phyloP scores from a whole-genome alignment of 2,329 filamentous ascomycete species.

The Claviceps pusilla region DNA sequence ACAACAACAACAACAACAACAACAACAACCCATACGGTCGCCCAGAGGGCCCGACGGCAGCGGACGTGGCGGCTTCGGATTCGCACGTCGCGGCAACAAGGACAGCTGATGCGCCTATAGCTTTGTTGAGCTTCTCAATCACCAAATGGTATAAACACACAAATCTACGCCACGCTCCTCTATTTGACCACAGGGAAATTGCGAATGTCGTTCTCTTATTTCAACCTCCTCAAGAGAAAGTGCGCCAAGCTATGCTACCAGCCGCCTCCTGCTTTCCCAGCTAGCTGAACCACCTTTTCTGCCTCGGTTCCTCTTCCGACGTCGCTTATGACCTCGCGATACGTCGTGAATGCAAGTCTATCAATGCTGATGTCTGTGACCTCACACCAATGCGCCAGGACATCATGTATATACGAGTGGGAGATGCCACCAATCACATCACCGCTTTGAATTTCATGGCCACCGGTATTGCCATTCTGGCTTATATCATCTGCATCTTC shows the following conservation, averaged over 20 bases:
- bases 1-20: conserved; percentile 42
- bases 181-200: neutral
- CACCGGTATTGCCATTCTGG: conserved; percentile 9
- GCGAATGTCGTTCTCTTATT: neutral
- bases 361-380: conserved; percentile 56
- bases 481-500: conserved; percentile 34
- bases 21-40: conserved; percentile 54
- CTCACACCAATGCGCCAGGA: conserved; percentile 61
- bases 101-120: conserved; percentile 16
- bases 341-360: conserved; percentile 70
- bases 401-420: conserved; percentile 47
- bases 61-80: conserved; percentile 65
- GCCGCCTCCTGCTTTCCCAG: conserved; percentile 80
- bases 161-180: conserved; percentile 10
- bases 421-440: conserved; percentile 51
- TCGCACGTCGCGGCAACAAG: conserved; percentile 45
- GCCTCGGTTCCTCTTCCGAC: conserved; percentile 70
- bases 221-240: neutral
- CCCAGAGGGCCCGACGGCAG: conserved; percentile 66
- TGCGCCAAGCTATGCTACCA: conserved; percentile 45
- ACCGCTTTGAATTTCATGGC: conserved; percentile 5
- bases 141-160: conserved; percentile 3
- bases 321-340: conserved; percentile 84
- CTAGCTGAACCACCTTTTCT: conserved; percentile 73
- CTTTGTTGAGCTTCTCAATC: neutral